These are phyloP conservation scores for Parasitella parasitica DNA, from an alignment of 371 early-diverging fungal genomes.

Conservation along the genomic window DNA sequence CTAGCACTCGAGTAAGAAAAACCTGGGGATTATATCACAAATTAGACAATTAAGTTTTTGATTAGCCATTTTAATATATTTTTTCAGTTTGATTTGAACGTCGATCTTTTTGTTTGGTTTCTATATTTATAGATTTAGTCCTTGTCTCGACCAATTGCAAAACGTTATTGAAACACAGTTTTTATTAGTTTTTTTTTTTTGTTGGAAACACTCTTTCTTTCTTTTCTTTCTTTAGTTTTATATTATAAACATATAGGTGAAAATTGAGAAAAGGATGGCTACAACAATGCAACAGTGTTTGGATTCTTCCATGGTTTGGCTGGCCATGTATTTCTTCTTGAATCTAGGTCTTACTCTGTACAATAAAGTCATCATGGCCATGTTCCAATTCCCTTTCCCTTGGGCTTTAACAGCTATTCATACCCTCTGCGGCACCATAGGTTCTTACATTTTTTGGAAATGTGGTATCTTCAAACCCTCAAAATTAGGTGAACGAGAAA, in stretches of 20 bases:
- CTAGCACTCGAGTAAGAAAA: not conserved
- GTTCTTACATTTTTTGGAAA: conserved; percentile 55
- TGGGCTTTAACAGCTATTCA: conserved; percentile 91
- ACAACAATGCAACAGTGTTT: conserved; percentile 14
- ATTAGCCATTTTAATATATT: no score
- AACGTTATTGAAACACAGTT: not conserved
- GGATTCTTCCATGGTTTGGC: conserved; percentile 60
- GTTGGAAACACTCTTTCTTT: not conserved
- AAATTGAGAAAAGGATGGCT: conserved; percentile 11
- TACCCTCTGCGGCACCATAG: conserved; percentile 70
- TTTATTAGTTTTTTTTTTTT: not conserved
- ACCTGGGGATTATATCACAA: no score
- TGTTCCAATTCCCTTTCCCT: conserved; percentile 78
- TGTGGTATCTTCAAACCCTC: conserved; percentile 63
- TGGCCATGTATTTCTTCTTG: conserved; percentile 73
- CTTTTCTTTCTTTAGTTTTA: not conserved
- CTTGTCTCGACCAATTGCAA: not conserved
- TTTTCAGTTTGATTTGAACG: not conserved
- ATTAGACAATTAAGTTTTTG: no score
- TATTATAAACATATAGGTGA: not conserved
- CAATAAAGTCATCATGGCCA: conserved; percentile 81
- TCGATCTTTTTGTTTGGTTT: not conserved
- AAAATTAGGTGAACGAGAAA: conserved; percentile 62
- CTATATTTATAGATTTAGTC: not conserved
- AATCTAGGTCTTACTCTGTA: conserved; percentile 83